Evolutionary conservation across 805 yeast genomes (phyloP).

Genomic region (Cyberlindnera euphorbiiphila): DNA sequence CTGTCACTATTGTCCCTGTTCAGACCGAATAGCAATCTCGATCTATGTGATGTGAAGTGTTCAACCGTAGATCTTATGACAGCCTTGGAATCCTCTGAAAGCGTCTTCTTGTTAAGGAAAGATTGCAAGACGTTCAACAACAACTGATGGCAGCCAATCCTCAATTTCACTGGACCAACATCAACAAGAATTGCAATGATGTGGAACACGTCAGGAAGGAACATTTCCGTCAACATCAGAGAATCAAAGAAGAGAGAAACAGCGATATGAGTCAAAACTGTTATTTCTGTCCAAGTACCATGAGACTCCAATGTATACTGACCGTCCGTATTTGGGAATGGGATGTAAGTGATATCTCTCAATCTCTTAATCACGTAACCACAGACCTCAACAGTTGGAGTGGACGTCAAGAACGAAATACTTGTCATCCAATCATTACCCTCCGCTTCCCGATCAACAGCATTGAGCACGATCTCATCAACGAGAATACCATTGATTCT

Average conservation of each 20-base stretch:
- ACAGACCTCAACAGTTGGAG: constrained; percentile 72
- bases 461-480: constrained; percentile 70
- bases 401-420: constrained; percentile 54
- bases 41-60: constrained; percentile 52
- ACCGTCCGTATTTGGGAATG: constrained; percentile 39
- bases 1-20: constrained; percentile 47
- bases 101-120: constrained; percentile 50
- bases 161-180: constrained; percentile 50
- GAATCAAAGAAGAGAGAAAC: constrained; percentile 71
- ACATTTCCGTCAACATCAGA: constrained; percentile 53
- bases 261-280: constrained; percentile 59
- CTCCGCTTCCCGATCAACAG: constrained; percentile 75
- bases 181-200: constrained; percentile 57
- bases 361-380: constrained; percentile 59
- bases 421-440: constrained; percentile 64
- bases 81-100: constrained; percentile 37
- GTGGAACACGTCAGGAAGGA: constrained; percentile 67
- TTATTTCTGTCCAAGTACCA: constrained; percentile 66
- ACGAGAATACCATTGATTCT: constrained; percentile 53
- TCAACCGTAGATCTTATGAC: constrained; percentile 43
- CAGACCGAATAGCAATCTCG: constrained; percentile 65
- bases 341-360: constrained; percentile 48
- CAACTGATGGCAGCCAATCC: constrained; percentile 57
- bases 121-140: constrained; percentile 68
- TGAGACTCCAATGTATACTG: constrained; percentile 47